These are phyloP conservation scores for Suillus weaverae DNA, from an alignment of 768 basidiomycete species.

Conservation along the genomic window DNA sequence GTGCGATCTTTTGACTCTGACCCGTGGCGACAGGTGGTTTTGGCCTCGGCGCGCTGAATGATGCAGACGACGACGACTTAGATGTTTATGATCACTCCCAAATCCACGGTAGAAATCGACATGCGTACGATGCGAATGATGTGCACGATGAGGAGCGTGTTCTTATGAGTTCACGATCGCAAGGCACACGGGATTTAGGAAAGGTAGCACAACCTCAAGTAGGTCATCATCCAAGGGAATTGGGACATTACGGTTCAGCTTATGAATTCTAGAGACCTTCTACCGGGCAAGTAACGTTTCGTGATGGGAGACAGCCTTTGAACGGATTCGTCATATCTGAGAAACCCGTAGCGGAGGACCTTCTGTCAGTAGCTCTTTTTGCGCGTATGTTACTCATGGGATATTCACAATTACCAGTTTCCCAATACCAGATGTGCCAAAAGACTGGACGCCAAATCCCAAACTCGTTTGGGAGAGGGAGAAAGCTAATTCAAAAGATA, in stretches of 20 bases:
- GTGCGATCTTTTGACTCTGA: slow-evolving; percentile 2
- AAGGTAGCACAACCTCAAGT: slow-evolving; percentile 9
- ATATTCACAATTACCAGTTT: slow-evolving; percentile 53
- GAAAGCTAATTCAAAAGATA: slow-evolving; percentile 38
- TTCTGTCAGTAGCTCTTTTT: slow-evolving; percentile 49
- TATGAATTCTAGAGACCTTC: slow-evolving; percentile 22
- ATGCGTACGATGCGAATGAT: slow-evolving; percentile 67
- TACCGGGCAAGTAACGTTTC: slow-evolving; percentile 44
- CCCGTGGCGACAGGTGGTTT: slow-evolving; percentile 64
- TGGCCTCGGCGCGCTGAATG: slow-evolving; percentile 86
- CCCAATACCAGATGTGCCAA: slow-evolving; percentile 76
- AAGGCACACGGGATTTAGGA: slow-evolving; percentile 11
- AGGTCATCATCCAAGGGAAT: background rate
- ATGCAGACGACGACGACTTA: slow-evolving; percentile 91
- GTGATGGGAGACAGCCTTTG: slow-evolving; percentile 73
- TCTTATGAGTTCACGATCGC: slow-evolving; percentile 36
- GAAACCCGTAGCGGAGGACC: slow-evolving; percentile 66
- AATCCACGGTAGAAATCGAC: slow-evolving; percentile 41
- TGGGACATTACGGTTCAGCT: slow-evolving; percentile 12
- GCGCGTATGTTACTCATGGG: background rate
- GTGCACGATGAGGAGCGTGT: slow-evolving; percentile 63
- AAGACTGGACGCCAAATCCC: slow-evolving; percentile 86
- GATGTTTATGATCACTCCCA: slow-evolving; percentile 70
- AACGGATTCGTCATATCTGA: slow-evolving; percentile 74
- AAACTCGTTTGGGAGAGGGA: slow-evolving; percentile 65